These are phyloP conservation scores for Malassezia globosa DNA, from an alignment of 1,284 basidiomycete genomes.

Conservation along the genomic window DNA sequence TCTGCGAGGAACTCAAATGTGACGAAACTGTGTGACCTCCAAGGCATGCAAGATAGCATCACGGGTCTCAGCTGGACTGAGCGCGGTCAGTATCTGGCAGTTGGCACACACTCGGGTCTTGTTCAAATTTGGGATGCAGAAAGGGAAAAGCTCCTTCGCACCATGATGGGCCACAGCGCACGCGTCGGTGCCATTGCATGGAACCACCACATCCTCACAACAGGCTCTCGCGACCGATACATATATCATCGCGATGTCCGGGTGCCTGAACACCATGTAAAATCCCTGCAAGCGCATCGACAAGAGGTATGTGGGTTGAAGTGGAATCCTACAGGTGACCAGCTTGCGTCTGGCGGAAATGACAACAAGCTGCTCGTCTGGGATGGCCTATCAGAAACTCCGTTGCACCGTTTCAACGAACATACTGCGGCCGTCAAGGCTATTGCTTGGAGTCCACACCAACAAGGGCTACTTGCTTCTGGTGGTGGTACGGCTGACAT, in stretches of 20 bases:
- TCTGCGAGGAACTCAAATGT: constrained; percentile 84
- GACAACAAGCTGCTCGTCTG: constrained; percentile 98
- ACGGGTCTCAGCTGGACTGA: constrained; percentile 55
- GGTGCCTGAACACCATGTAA: constrained; percentile 60
- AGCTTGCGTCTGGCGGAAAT: constrained; percentile 87
- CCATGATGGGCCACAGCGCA: constrained; percentile 69
- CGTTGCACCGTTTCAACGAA: constrained; percentile 86
- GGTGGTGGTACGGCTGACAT: constrained; percentile 96
- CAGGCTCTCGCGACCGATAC: constrained; percentile 79
- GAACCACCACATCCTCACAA: constrained; percentile 77
- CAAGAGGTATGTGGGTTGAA: constrained; percentile 95
- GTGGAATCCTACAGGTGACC: constrained; percentile 69
- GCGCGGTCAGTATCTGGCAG: constrained; percentile 59
- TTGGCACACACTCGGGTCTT: constrained; percentile 75
- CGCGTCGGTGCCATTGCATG: constrained; percentile 88
- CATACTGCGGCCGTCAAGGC: constrained; percentile 96
- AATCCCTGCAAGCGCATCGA: constrained; percentile 66
- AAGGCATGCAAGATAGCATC: constrained; percentile 33
- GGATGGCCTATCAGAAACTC: constrained; percentile 56
- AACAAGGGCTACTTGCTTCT: constrained; percentile 77
- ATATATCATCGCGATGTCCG: constrained; percentile 89
- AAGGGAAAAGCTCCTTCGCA: constrained; percentile 64
- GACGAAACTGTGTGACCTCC: constrained; percentile 77
- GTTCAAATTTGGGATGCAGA: constrained; percentile 92
- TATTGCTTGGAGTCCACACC: constrained; percentile 92